Evolutionary conservation across 371 early-diverging fungal species (phyloP).

Genomic region (Rhizomucor miehei): DNA sequence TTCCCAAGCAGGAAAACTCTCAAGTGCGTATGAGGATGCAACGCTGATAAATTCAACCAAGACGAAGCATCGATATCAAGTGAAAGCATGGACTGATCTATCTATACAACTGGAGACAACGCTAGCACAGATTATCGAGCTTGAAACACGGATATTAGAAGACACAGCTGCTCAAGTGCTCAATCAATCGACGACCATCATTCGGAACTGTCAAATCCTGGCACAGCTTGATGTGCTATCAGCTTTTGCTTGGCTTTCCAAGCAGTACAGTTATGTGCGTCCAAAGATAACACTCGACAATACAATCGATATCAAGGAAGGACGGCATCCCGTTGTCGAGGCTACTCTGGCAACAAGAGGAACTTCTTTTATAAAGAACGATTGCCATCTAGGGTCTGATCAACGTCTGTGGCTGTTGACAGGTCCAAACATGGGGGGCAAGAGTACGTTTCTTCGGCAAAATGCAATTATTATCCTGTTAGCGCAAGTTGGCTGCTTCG

Average conservation of each 20-base stretch:
- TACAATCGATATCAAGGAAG: conserved; percentile 47
- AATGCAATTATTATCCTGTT: conserved; percentile 81
- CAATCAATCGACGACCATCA: conserved; percentile 43
- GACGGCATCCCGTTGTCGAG: conserved; percentile 93
- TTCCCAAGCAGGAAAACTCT: conserved; percentile 27
- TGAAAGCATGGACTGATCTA: conserved; percentile 48
- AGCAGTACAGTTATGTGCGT: conserved; percentile 50
- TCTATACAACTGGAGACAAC: conserved; percentile 46
- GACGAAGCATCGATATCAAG: conserved; percentile 48
- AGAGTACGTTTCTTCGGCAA: conserved; percentile 90
- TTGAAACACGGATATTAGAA: conserved; percentile 49
- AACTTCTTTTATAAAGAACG: conserved; percentile 72
- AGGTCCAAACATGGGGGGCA: conserved; percentile 96
- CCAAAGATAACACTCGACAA: conserved; percentile 57
- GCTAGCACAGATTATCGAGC: conserved; percentile 43
- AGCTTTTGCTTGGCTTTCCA: conserved; percentile 57
- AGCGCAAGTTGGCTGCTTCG: conserved; percentile 94
- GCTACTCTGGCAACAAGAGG: conserved; percentile 56
- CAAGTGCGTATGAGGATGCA: conserved; percentile 16
- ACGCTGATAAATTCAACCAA: conserved; percentile 36
- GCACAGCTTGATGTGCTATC: conserved; percentile 72
- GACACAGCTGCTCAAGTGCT: conserved; percentile 35
- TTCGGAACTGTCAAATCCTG: conserved; percentile 52
- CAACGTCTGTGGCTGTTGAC: conserved; percentile 73
- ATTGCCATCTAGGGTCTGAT: conserved; percentile 56